phyloP scores from a whole-genome alignment of 2,329 filamentous ascomycete genomes.

The Aspergillus sp. region DNA sequence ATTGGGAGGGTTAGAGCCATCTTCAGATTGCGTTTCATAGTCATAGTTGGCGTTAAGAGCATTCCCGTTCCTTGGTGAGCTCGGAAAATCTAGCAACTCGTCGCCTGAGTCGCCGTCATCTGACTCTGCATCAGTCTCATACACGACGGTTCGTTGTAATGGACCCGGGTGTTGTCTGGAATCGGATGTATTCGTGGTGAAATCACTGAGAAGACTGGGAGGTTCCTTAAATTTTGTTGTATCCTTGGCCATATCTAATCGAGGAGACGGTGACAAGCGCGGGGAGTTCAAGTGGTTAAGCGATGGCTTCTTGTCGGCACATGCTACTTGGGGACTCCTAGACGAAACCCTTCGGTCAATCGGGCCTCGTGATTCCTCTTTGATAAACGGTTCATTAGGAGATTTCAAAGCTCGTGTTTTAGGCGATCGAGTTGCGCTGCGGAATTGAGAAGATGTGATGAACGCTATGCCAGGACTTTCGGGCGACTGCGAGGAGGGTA shows the following conservation, averaged over 20 bases:
- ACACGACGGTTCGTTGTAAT: constrained; percentile 36
- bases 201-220: neutral
- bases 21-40: constrained; percentile 2
- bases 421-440: constrained; percentile 28
- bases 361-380: constrained; percentile 20
- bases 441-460: constrained; percentile 38
- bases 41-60: neutral
- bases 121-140: constrained; percentile 44
- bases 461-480: constrained; percentile 41
- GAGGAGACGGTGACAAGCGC: neutral
- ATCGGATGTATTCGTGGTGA: neutral
- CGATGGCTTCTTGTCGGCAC: neutral
- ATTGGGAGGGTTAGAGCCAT: constrained; percentile 13
- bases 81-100: constrained; percentile 15
- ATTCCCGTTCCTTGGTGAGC: constrained; percentile 5
- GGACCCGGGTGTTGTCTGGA: constrained; percentile 1
- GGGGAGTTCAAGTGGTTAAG: neutral
- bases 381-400: constrained; percentile 11
- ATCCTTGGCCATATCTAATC: too few species aligned
- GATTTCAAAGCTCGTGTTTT: constrained; percentile 16
- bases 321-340: neutral
- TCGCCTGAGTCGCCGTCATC: constrained; percentile 34
- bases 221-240: neutral
- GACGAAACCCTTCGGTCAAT: constrained; percentile 3
- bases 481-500: constrained; percentile 46